Base-by-base conservation (phyloP, 2,329 filamentous ascomycete species). In the Fusarium mundagurra region DNA sequence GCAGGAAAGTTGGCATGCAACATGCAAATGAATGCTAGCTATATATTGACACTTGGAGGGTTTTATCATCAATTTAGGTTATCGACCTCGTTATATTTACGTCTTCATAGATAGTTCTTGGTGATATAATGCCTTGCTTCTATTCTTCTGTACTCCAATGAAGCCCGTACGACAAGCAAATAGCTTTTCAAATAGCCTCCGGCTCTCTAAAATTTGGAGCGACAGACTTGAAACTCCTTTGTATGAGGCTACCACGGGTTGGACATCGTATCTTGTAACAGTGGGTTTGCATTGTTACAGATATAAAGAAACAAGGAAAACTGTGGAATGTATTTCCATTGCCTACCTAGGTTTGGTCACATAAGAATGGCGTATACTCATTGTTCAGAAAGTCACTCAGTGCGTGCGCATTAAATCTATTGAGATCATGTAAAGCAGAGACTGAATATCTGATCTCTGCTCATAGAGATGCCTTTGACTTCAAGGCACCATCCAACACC, bases 401-500 rank as follows among this genome's bases (percentile, higher is more conserved):
- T 34, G 48, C 33, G 20, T n/a, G 31, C n/a, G 20, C 41, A 41
- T 43, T 6, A 43, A 44, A 41, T 45, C 31, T 38, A 51, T 62
- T 22, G 6, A 34, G 18, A 8, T 44, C 33, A 22, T 43, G 22
- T 44, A 45, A 29, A 31, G 24, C 13, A 31, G 57, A 12, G 47
- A 22, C n/a, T 36, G 36, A 20, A 33, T 36, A 27, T 39, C 18
- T 41, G 54, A 38, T 41, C 31, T 18, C 31, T 14, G 20, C 43
- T 73, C 38, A 79, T n/a, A 83, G 66, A 45, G 76, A 68, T 48
- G 82, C 67, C 72, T 81, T 82, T 48, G 82, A 63, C 74, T 81
- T 82, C 62, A 77, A 51, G 14, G 64, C 72, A 20, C 77, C 76
- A 7, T 73, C 64, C 31, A 80, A 76, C 39, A 89, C 86, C 65